phyloP scores from a whole-genome alignment of 495 filamentous ascomycete genomes.

The Xylaria telfairii region DNA sequence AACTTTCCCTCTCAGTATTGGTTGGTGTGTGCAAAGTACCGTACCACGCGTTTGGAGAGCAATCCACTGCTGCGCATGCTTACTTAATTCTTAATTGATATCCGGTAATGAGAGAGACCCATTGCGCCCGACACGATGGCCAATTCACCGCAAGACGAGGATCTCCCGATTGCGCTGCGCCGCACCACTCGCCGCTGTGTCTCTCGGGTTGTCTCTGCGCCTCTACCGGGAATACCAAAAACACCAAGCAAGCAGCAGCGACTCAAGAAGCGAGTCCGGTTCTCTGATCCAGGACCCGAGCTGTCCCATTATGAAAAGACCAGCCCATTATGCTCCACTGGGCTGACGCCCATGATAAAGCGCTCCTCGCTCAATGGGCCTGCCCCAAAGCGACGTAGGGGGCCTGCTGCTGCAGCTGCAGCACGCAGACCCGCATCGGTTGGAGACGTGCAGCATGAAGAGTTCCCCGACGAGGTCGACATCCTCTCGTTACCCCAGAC shows the following conservation, averaged over 20 bases:
- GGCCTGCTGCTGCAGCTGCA: slow-evolving; percentile 44
- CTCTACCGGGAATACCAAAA: slow-evolving; percentile 19
- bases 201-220: slow-evolving; percentile 25
- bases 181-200: slow-evolving; percentile 29
- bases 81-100: neutral
- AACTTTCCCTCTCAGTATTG: neutral
- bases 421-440: neutral
- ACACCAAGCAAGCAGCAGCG: slow-evolving; percentile 39
- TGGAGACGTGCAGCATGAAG: neutral
- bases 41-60: neutral
- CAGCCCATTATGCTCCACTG: slow-evolving; percentile 53
- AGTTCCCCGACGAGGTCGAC: slow-evolving; percentile 37
- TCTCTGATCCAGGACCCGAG: slow-evolving; percentile 71
- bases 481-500: slow-evolving; percentile 74
- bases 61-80: neutral
- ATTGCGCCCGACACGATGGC: slow-evolving; percentile 1
- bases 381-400: slow-evolving; percentile 54
- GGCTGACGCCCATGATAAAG: slow-evolving; percentile 70
- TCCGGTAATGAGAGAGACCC: too few relatives aligned
- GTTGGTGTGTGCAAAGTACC: neutral
- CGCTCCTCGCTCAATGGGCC: slow-evolving; percentile 59
- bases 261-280: slow-evolving; percentile 69
- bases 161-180: slow-evolving; percentile 41
- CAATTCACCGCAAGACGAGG: slow-evolving; percentile 9
- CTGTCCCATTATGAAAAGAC: slow-evolving; percentile 31